Conservation (phyloP, 208 protist genomes). For the Wallacemonas rigidus region DNA sequence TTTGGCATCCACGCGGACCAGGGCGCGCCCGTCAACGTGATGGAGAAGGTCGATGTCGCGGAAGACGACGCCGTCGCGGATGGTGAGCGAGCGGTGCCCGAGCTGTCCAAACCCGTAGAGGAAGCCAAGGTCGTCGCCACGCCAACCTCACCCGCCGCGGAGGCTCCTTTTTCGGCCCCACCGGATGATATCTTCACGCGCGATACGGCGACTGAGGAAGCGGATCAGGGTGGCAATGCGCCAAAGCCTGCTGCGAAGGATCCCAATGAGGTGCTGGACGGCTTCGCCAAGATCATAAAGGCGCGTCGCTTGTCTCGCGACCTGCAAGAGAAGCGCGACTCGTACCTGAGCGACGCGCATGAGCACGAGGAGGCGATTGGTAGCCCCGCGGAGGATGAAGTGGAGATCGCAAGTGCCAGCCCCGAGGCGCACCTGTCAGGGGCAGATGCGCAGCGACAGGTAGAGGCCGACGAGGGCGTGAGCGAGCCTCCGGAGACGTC, state of each 20-base stretch:
- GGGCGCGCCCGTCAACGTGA: not conserved
- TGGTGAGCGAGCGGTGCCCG: not conserved
- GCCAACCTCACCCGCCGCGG: not conserved
- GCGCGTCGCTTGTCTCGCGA: conserved; percentile 6
- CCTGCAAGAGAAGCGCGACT: conserved; percentile 13
- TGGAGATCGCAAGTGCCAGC: not conserved
- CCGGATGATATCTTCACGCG: conserved; percentile 9
- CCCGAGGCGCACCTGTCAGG: not conserved
- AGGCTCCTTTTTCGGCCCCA: conserved; percentile 3
- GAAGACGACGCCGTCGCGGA: not conserved
- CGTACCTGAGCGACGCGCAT: conserved; percentile 17
- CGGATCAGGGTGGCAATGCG: not conserved
- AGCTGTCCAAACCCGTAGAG: not conserved
- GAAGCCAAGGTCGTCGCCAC: not conserved
- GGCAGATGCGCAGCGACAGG: not conserved
- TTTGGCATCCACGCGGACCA: conserved; percentile 17
- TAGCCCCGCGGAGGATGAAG: not conserved
- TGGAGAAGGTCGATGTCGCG: conserved; percentile 5
- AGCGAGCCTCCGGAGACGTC: conserved; percentile 5
- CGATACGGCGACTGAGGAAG: not conserved
- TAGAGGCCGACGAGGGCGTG: not conserved
- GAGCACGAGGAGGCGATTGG: not conserved
- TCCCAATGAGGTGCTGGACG: conserved; percentile 13
- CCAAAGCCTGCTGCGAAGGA: not conserved
- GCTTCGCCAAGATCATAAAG: conserved; percentile 19